Conservation (phyloP, 768 basidiomycete species). For the Scleroderma citrinum region DNA sequence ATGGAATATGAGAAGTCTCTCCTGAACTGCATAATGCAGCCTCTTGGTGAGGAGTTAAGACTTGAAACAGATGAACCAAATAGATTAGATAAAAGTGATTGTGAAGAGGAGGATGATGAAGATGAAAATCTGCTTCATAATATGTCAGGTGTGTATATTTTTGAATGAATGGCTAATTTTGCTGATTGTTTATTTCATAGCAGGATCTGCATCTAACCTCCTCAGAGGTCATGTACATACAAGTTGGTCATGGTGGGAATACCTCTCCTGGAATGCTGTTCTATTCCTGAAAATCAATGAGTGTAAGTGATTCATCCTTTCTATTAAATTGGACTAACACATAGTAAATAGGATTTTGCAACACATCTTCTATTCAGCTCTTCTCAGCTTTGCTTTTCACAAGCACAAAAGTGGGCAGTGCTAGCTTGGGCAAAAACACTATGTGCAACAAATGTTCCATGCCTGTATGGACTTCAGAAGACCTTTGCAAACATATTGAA, state of each 20-base stretch:
- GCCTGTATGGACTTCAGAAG: conserved; percentile 9
- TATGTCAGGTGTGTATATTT: neutral
- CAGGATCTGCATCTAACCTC: neutral
- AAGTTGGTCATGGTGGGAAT: no score
- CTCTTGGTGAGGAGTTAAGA: conserved; percentile 6
- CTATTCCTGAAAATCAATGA: conserved; percentile 1
- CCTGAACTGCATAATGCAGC: conserved; percentile 1
- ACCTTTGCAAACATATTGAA: conserved; percentile 12
- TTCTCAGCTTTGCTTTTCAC: conserved; percentile 21
- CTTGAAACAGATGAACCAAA: conserved; percentile 1
- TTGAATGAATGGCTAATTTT: neutral
- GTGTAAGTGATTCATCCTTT: neutral
- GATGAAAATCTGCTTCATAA: neutral
- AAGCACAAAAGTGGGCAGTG: conserved; percentile 23
- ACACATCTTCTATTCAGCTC: conserved; percentile 25
- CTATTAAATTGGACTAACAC: neutral
- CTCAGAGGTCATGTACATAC: neutral
- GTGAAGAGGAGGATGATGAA: neutral
- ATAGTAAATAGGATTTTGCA: conserved; percentile 6
- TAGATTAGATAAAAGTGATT: no score
- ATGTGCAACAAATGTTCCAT: conserved; percentile 20
- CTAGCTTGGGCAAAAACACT: conserved; percentile 21
- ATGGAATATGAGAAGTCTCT: conserved; percentile 3
- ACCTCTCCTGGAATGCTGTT: neutral
- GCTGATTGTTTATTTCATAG: neutral